Evolutionary conservation across 2,329 filamentous ascomycete species (phyloP).

Genomic region (Verticillium albo-atrum): DNA sequence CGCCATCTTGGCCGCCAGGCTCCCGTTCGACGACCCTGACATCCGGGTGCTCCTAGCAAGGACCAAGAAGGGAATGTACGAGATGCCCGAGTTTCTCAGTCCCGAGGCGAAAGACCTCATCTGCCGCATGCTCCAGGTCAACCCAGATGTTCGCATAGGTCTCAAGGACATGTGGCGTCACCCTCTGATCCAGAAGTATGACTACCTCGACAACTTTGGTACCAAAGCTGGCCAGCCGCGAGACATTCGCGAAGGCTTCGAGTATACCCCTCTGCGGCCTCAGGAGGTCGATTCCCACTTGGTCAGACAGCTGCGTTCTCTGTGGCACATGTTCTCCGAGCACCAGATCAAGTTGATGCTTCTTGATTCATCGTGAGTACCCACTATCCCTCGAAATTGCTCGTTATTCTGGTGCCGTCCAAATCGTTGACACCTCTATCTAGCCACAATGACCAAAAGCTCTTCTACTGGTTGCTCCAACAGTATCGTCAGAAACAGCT

Average conservation of each 20-base stretch:
- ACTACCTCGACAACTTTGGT: slow-evolving; percentile 66
- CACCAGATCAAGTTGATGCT: slow-evolving; percentile 67
- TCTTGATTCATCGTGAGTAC: slow-evolving; percentile 15
- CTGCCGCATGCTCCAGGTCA: slow-evolving; percentile 69
- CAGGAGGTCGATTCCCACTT: slow-evolving; percentile 77
- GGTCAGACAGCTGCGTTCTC: slow-evolving; percentile 76
- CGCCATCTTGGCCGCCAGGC: slow-evolving; percentile 75
- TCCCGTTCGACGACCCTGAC: slow-evolving; percentile 75
- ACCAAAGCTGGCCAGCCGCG: slow-evolving; percentile 48
- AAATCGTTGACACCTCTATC: not conserved
- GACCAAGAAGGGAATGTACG: slow-evolving; percentile 55
- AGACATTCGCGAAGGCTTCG: slow-evolving; percentile 56
- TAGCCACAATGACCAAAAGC: slow-evolving; percentile 83
- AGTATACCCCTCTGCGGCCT: slow-evolving; percentile 51
- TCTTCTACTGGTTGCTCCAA: slow-evolving; percentile 83
- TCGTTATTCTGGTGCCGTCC: not conserved
- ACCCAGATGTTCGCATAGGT: slow-evolving; percentile 73
- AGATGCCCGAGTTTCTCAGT: slow-evolving; percentile 59
- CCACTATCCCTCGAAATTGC: not conserved
- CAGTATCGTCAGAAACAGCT: slow-evolving; percentile 80
- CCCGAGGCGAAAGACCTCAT: slow-evolving; percentile 74
- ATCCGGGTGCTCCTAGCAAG: slow-evolving; percentile 57
- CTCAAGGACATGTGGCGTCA: slow-evolving; percentile 83
- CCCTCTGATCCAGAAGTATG: slow-evolving; percentile 79
- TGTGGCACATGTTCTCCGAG: slow-evolving; percentile 85